Base-by-base conservation (phyloP, 2,329 filamentous ascomycete species). In the Penicillium digitatum region DNA sequence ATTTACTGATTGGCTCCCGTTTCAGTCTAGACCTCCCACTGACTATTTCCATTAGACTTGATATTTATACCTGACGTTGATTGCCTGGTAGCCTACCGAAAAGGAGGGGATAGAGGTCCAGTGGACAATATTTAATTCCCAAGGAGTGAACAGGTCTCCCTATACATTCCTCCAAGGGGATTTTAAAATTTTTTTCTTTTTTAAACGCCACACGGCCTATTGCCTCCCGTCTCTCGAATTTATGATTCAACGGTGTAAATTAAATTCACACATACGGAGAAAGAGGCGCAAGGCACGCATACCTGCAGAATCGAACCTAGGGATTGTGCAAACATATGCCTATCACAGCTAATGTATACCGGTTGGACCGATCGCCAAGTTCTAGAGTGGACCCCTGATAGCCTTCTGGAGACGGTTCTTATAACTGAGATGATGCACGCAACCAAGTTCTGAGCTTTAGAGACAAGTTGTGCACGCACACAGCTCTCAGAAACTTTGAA, bases 1-100 rank as follows among this genome's bases (percentile, higher is more conserved):
- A 55, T 55, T 55, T 46, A 48, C 45, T 63, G 61, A 62, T 62
- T 62, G 61, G 55, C 57, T 10, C 52, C 26, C 50, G 61, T 63
- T 63, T 63, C 61, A 63, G 56, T 62, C 60, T 57, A 61, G 60
- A 58, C 58, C 51, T 24, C 26, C n/a, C 51, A 14, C n/a, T 48
- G 49, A 54, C 37, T 54, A 54, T 54, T 49, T 54, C 11, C 38
- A 32, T 48, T 50, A 39, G 44, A n/a, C 31, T 53, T 24, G 8
- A 14, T 43, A 43, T 49, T 54, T 55, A 42, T 31, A 46, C 43
- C 29, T 27, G 26, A 8, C 9, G 6, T 27, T 26, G 24, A 26
- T 4, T 26, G 6, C 24, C 6, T 26, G 3, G 24, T 26, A 26
- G 3, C 6, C 6, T 26, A 29, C n/a, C n/a, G n/a, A n/a, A n/a